Percentiles rank a stretch among this genome's conserved stretches.
Conservation (phyloP, 495 filamentous ascomycete genomes). For the Aspergillus saccharolyticus region DNA sequence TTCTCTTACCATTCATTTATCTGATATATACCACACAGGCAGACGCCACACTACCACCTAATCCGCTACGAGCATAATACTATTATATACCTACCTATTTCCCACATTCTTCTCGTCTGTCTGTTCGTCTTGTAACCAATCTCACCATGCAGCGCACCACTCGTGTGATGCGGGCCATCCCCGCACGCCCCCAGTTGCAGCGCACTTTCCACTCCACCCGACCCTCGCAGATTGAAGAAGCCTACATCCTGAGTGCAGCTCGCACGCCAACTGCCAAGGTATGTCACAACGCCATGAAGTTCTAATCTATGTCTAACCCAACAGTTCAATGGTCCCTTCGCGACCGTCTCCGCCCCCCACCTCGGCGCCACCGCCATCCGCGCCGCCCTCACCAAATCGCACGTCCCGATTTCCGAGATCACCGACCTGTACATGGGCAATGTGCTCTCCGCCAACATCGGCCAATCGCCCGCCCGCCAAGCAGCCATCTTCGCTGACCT, state of each 20-base stretch:
- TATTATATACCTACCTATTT: neutral
- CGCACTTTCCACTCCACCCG: constrained; percentile 65
- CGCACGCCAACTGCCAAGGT: constrained; percentile 88
- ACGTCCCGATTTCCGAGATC: constrained; percentile 69
- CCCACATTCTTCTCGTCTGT: neutral
- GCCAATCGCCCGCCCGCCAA: constrained; percentile 89
- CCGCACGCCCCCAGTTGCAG: constrained; percentile 45
- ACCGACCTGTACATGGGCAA: constrained; percentile 96
- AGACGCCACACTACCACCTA: too few species aligned
- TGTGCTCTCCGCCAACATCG: constrained; percentile 78
- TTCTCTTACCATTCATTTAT: neutral
- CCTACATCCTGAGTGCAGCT: constrained; percentile 83
- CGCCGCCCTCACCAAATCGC: constrained; percentile 77
- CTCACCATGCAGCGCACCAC: constrained; percentile 15
- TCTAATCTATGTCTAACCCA: too few species aligned
- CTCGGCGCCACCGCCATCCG: constrained; percentile 87
- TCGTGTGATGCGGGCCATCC: constrained; percentile 20
- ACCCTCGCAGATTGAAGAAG: constrained; percentile 67
- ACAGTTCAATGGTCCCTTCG: constrained; percentile 94
- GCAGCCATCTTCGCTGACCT: constrained; percentile 86
- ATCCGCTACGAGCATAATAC: too few species aligned
- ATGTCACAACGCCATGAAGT: neutral
- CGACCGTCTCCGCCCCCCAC: constrained; percentile 73
- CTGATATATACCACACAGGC: neutral
- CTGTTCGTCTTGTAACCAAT: neutral